Percentiles rank a stretch among this genome's conserved stretches.
These are phyloP conservation scores for Carallia pectinifolia DNA, from an alignment of 345 rosid species.

Conservation along the genomic window DNA sequence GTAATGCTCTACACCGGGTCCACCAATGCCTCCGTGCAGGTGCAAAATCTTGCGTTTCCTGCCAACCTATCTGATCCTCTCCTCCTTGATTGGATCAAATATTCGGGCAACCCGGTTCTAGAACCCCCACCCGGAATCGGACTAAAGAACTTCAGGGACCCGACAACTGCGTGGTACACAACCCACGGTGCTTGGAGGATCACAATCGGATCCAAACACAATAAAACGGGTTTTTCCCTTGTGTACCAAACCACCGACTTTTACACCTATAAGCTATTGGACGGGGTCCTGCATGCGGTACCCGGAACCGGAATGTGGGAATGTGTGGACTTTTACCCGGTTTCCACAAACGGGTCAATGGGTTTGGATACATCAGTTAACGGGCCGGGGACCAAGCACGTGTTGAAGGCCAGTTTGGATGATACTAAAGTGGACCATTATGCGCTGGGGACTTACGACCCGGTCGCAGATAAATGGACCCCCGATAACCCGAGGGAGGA, in stretches of 20 bases:
- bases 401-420: constrained; percentile 89
- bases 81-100: constrained; percentile 75
- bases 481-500: constrained; percentile 76
- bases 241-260: constrained; percentile 70
- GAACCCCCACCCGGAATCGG: constrained; percentile 66
- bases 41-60: constrained; percentile 86
- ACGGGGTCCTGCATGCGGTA: constrained; percentile 59
- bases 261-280: constrained; percentile 37
- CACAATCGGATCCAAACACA: constrained; percentile 61
- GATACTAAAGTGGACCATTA: constrained; percentile 67
- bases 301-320: constrained; percentile 99
- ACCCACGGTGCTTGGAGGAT: constrained; percentile 67
- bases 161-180: constrained; percentile 77
- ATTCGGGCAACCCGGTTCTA: constrained; percentile 70
- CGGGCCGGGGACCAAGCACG: constrained; percentile 73
- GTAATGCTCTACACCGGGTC: constrained; percentile 82
- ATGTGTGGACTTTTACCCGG: constrained; percentile 91
- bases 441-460: constrained; percentile 77
- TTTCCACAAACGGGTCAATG: constrained; percentile 41
- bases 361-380: constrained; percentile 69
- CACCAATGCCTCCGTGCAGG: constrained; percentile 58
- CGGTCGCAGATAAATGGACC: constrained; percentile 55
- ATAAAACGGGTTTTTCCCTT: constrained; percentile 59
- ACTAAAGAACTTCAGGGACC: constrained; percentile 70
- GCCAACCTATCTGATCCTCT: constrained; percentile 81